Conservation (phyloP, 805 yeast genomes). For the Trichomonascus vanleenenianus region DNA sequence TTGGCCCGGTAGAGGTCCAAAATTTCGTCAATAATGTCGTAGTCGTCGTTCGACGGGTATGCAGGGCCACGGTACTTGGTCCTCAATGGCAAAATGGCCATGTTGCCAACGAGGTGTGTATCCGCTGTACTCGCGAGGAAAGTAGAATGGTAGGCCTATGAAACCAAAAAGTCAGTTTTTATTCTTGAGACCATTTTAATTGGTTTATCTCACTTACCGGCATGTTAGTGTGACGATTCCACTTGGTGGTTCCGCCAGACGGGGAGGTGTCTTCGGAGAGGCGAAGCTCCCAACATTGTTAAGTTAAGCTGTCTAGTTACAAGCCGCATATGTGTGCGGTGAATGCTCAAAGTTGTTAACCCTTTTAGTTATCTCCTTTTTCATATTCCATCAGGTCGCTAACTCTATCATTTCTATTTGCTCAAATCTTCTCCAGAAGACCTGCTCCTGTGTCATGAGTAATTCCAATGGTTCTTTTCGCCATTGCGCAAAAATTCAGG, state of each 20-base stretch:
- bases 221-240: background rate
- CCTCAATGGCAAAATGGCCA: conserved; percentile 76
- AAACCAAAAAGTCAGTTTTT: background rate
- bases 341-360: too few species aligned
- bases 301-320: too few species aligned
- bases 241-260: too few species aligned
- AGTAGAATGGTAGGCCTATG: conserved; percentile 31
- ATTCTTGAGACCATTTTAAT: background rate
- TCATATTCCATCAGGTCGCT: too few species aligned
- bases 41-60: conserved; percentile 61
- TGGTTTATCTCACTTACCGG: background rate
- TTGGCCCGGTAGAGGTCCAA: conserved; percentile 91
- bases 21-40: conserved; percentile 88
- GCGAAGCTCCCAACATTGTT: background rate
- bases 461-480: too few species aligned
- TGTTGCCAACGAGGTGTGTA: conserved; percentile 49
- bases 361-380: too few species aligned
- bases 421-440: too few species aligned
- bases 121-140: conserved; percentile 27
- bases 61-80: conserved; percentile 89
- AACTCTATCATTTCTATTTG: too few species aligned
- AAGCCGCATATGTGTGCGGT: too few species aligned
- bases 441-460: too few species aligned
- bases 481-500: too few species aligned
- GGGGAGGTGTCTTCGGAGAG: background rate